A percentile compares a stretch with the other conserved stretches of the same genome.
These are phyloP conservation scores for Lenwebbia sp. DNA, from an alignment of 345 rosid species.

Conservation along the genomic window DNA sequence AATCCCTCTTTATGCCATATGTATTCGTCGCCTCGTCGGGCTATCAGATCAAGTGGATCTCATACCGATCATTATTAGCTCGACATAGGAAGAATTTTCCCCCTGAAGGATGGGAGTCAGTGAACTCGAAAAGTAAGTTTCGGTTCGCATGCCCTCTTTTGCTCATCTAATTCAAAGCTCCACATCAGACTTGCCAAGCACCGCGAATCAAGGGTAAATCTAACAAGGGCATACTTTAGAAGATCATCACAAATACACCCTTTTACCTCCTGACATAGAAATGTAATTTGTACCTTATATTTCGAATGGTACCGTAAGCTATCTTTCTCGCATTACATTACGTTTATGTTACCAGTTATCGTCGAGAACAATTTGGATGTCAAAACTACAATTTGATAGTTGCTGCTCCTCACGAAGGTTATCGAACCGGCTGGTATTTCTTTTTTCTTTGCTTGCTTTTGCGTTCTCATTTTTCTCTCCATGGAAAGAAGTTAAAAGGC, in stretches of 20 bases:
- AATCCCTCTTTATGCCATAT: neutral
- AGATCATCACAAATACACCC: neutral
- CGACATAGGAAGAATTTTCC: neutral
- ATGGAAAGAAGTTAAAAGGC: neutral
- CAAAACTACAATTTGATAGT: neutral
- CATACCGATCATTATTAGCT: neutral
- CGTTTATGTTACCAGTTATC: accelerated
- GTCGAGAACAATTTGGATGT: neutral
- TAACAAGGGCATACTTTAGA: neutral
- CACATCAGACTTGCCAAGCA: neutral
- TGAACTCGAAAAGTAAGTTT: neutral
- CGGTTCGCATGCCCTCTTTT: neutral
- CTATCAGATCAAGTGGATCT: neutral
- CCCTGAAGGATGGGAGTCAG: neutral
- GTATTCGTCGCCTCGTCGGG: too few species aligned
- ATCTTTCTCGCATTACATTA: neutral
- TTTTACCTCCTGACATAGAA: neutral
- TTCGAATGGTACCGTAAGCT: neutral
- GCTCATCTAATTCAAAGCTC: neutral
- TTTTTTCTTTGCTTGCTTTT: neutral
- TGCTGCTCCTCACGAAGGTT: neutral
- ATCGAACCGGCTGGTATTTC: neutral
- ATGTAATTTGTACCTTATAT: neutral
- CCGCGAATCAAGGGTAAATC: neutral
- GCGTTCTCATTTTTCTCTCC: neutral